phyloP scores from a whole-genome alignment of 2,329 filamentous ascomycete genomes.

The Cordyceps fumosorosea region DNA sequence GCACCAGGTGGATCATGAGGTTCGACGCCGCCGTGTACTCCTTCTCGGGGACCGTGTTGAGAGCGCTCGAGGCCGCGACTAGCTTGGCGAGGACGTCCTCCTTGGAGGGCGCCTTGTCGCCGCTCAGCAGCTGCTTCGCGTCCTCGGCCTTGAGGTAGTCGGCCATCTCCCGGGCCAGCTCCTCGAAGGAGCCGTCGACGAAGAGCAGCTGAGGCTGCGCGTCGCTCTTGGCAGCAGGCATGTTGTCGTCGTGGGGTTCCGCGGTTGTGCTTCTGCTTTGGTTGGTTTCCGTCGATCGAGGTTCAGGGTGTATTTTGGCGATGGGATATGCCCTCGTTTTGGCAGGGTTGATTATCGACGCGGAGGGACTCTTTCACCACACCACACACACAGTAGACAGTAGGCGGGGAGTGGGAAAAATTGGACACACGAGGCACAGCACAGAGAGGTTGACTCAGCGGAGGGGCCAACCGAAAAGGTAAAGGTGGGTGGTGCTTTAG shows the following conservation, averaged over 20 bases:
- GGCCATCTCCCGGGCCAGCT: slow-evolving; percentile 90
- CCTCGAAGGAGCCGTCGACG: slow-evolving; percentile 88
- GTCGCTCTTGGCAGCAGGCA: slow-evolving; percentile 32
- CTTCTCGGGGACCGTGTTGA: slow-evolving; percentile 89
- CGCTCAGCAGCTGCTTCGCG: slow-evolving; percentile 67
- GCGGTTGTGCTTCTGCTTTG: neutral
- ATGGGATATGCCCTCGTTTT: slow-evolving; percentile 6
- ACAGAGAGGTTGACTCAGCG: slow-evolving; percentile 10
- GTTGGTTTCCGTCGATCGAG: neutral
- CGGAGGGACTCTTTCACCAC: neutral
- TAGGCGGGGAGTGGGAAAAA: slow-evolving; percentile 13
- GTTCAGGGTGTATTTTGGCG: slow-evolving; percentile 2
- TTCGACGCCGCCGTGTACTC: slow-evolving; percentile 96
- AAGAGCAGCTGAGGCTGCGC: slow-evolving; percentile 57
- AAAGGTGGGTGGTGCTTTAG: slow-evolving; percentile 3
- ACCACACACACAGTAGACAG: neutral
- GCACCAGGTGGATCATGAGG: slow-evolving; percentile 86
- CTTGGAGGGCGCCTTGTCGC: slow-evolving; percentile 48
- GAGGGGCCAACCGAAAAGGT: slow-evolving; percentile 3
- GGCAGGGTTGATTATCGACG: slow-evolving; percentile 10
- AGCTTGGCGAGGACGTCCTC: slow-evolving; percentile 87
- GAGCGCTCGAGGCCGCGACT: slow-evolving; percentile 66
- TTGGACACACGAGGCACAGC: slow-evolving; percentile 9
- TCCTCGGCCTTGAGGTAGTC: slow-evolving; percentile 84
- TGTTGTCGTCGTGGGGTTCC: slow-evolving; percentile 19